Evolutionary conservation across 1,284 basidiomycete genomes (phyloP).

Genomic region (Malassezia arunalokei): DNA sequence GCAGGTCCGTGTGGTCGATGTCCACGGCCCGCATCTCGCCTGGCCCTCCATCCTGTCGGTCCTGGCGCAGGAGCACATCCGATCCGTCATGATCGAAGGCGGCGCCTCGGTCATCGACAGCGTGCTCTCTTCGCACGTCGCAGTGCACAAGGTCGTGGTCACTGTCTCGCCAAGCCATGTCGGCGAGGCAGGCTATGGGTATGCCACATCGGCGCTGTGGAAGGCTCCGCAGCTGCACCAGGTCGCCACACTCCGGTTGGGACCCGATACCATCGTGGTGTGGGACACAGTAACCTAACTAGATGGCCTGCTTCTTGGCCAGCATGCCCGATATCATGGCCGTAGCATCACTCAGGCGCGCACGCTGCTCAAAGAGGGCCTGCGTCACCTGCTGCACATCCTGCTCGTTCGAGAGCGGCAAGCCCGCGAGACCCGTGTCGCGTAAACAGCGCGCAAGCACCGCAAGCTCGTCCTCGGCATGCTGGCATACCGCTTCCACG

Average conservation of each 20-base stretch:
- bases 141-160: conserved; percentile 2
- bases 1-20: conserved; percentile 6
- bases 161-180: conserved; percentile 1
- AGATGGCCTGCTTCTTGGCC: not conserved
- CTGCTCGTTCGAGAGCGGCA: conserved; percentile 1
- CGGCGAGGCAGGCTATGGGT: conserved; percentile 6
- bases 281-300: not conserved
- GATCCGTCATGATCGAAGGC: conserved; percentile 84
- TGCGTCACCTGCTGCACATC: not conserved
- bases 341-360: conserved; percentile 10
- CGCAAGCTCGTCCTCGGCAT: not conserved
- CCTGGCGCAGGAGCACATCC: conserved; percentile 49
- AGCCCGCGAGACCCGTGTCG: conserved; percentile 1
- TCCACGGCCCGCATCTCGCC: not conserved
- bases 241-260: not conserved
- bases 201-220: not conserved
- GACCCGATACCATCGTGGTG: conserved; percentile 3
- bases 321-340: conserved; percentile 10
- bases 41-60: conserved; percentile 18
- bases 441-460: not conserved
- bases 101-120: conserved; percentile 68
- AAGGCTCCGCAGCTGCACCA: not conserved
- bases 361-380: conserved; percentile 9
- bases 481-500: not conserved
- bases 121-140: conserved; percentile 52